Percentiles rank a stretch among this genome's conserved stretches.
Evolutionary conservation across 1,139 yeast species (phyloP).

Genomic region (Diutina scorzettiae): DNA sequence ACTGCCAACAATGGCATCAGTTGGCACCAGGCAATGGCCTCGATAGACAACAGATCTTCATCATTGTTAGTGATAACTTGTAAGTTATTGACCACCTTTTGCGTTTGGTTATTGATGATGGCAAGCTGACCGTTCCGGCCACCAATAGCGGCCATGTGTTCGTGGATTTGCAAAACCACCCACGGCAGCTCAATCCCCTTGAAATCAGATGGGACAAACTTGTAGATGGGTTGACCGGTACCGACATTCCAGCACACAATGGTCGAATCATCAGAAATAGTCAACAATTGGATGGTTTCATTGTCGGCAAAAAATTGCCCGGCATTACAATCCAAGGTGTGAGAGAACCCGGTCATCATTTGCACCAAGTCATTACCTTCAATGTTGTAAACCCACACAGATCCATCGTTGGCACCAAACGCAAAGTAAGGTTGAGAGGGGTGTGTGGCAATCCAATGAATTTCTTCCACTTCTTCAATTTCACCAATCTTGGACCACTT

Average conservation of each 20-base stretch:
- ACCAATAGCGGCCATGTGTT: constrained; percentile 56
- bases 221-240: constrained; percentile 57
- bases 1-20: constrained; percentile 53
- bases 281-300: constrained; percentile 46
- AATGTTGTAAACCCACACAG: constrained; percentile 86
- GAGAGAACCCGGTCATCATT: constrained; percentile 72
- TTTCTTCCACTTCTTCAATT: constrained; percentile 76
- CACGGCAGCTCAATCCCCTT: constrained; percentile 75
- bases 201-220: constrained; percentile 50
- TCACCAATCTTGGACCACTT: constrained; percentile 65
- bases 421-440: constrained; percentile 68
- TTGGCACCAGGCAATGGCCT: constrained; percentile 75
- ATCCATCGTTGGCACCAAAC: constrained; percentile 88
- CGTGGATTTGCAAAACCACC: constrained; percentile 51
- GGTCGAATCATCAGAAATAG: constrained; percentile 82
- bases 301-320: constrained; percentile 65
- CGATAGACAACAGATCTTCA: constrained; percentile 65
- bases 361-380: constrained; percentile 44
- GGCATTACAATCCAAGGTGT: constrained; percentile 64
- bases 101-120: constrained; percentile 61
- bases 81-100: constrained; percentile 55
- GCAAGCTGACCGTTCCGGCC: constrained; percentile 79
- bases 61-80: constrained; percentile 52
- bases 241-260: constrained; percentile 86
- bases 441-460: constrained; percentile 65